A percentile compares a stretch with the other conserved stretches of the same genome.
phyloP scores from a whole-genome alignment of 225 moss, liverwort and hornwort species.

The Marchantia paleacea region DNA sequence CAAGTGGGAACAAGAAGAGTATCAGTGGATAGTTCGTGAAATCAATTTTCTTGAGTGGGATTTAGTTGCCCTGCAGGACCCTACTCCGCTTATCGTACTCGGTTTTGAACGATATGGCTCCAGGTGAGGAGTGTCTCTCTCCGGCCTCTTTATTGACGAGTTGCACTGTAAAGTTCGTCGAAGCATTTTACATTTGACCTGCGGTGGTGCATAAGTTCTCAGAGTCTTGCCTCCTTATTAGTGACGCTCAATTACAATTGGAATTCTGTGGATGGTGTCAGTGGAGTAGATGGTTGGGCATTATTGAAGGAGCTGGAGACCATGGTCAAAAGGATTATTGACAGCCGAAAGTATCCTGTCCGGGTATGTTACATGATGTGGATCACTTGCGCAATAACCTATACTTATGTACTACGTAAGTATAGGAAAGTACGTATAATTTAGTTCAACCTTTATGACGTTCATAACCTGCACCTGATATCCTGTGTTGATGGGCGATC shows the following conservation, averaged over 20 bases:
- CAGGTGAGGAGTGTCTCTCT: slow-evolving; percentile 16
- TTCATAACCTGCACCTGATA: not conserved
- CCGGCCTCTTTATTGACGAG: not conserved
- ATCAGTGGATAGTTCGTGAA: slow-evolving; percentile 39
- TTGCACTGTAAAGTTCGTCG: not conserved
- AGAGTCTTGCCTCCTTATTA: not conserved
- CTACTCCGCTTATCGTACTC: slow-evolving; percentile 42
- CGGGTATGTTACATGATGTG: slow-evolving; percentile 25
- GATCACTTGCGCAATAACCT: not conserved
- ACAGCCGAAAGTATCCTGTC: slow-evolving; percentile 43
- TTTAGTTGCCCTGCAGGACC: slow-evolving; percentile 29
- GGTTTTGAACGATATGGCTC: slow-evolving; percentile 48
- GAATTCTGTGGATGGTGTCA: slow-evolving; percentile 1
- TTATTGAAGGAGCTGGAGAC: slow-evolving; percentile 37
- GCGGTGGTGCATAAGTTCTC: not conserved
- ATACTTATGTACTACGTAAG: too few relatives aligned
- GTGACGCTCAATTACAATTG: not conserved
- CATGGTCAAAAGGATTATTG: slow-evolving; percentile 35
- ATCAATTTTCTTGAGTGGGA: slow-evolving; percentile 36
- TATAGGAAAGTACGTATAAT: too few relatives aligned
- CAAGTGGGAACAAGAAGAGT: slow-evolving; percentile 41
- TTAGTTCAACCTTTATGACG: too few relatives aligned
- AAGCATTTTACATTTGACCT: too few relatives aligned
- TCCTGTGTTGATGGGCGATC: not conserved
- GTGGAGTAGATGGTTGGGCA: slow-evolving; percentile 38